These are phyloP conservation scores for Fragilaria radians DNA, from an alignment of 108 stramenopile species.

Conservation along the genomic window DNA sequence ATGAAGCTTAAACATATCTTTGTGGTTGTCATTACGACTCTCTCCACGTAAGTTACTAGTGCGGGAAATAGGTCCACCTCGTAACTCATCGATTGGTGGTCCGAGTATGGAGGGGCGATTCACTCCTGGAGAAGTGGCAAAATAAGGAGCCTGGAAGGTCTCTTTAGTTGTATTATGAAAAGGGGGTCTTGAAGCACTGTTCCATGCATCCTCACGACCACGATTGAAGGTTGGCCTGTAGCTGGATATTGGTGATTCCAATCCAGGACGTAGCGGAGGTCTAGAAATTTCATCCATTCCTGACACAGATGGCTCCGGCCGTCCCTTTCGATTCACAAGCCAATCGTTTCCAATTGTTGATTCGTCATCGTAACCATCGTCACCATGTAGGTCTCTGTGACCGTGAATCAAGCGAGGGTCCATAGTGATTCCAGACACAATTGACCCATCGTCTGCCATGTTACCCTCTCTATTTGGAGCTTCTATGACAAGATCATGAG, in stretches of 20 bases:
- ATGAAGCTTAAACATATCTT: no score
- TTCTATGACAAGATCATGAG: neutral
- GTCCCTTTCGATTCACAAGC: neutral
- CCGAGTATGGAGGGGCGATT: neutral
- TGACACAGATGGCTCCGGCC: conserved; percentile 14
- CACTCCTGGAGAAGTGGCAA: neutral
- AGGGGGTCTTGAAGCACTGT: neutral
- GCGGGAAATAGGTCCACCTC: neutral
- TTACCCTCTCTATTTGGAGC: neutral
- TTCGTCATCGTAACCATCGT: conserved; percentile 4
- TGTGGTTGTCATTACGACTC: neutral
- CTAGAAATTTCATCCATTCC: neutral
- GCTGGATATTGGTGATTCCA: neutral
- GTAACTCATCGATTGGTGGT: no score
- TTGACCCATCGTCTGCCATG: conserved; percentile 13
- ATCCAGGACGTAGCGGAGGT: conserved; percentile 1
- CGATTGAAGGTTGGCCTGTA: neutral
- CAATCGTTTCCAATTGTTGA: neutral
- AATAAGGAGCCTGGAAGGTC: neutral
- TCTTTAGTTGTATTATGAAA: neutral
- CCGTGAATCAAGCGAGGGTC: conserved; percentile 21
- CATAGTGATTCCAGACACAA: conserved; percentile 28
- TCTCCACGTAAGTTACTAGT: neutral
- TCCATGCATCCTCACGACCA: neutral
- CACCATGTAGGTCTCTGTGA: conserved; percentile 8